phyloP scores from a whole-genome alignment of 129 eudicot species.

The Kitagawia praeruptora region DNA sequence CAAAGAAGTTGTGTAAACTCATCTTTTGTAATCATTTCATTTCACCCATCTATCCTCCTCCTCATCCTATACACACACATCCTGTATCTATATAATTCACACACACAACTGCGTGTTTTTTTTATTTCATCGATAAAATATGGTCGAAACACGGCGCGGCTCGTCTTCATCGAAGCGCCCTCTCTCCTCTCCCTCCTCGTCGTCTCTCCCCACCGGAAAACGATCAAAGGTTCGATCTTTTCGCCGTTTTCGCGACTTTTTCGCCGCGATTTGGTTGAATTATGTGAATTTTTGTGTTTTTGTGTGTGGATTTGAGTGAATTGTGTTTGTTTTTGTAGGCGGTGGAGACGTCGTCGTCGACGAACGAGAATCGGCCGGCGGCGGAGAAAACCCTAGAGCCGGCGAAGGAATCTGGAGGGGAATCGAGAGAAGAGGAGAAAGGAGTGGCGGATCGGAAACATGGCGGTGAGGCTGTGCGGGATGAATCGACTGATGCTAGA shows the following conservation, averaged over 20 bases:
- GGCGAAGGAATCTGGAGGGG: conserved; percentile 46
- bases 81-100: not conserved
- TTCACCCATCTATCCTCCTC: not conserved
- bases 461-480: conserved; percentile 33
- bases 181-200: conserved; percentile 45
- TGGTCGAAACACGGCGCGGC: conserved; percentile 81
- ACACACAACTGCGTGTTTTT: not conserved
- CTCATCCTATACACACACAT: not conserved
- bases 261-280: not conserved
- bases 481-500: conserved; percentile 39
- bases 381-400: conserved; percentile 19
- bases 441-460: conserved; percentile 64
- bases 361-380: conserved; percentile 35
- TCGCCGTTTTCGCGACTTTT: not conserved
- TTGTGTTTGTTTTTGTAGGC: conserved; percentile 36
- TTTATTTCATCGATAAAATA: conserved; percentile 14
- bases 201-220: conserved; percentile 56
- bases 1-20: conserved; percentile 2
- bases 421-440: conserved; percentile 52
- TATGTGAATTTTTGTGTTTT: not conserved
- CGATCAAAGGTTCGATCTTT: conserved; percentile 54
- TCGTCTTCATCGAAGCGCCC: conserved; percentile 74
- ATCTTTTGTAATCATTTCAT: not conserved
- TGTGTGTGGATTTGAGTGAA: not conserved
- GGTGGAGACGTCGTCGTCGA: conserved; percentile 51